Evolutionary conservation across 75 land plant genomes (phyloP).

Genomic region (Selaginella moellendorffii): DNA sequence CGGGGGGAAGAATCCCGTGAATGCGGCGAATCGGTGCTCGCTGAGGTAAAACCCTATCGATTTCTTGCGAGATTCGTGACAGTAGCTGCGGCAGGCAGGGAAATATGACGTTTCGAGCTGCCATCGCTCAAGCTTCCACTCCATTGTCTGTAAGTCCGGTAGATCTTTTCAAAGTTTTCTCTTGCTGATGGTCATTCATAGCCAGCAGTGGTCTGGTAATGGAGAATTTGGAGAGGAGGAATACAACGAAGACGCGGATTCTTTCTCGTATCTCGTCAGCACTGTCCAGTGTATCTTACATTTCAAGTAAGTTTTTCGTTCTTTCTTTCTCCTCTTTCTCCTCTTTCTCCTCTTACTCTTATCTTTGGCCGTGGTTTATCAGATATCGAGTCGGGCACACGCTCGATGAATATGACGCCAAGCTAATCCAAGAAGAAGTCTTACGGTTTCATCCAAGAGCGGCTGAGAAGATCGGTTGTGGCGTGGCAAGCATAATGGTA

Average conservation of each 20-base stretch:
- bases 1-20: no score
- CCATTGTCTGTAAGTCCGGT: no score
- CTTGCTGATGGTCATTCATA: no score
- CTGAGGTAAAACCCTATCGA: no score
- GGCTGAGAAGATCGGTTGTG: background rate
- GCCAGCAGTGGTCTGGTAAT: background rate
- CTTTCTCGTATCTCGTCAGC: background rate
- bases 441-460: background rate
- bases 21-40: no score
- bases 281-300: background rate
- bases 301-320: slow-evolving; percentile 1
- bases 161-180: no score
- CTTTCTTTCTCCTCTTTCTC: no score
- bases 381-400: background rate
- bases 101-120: no score
- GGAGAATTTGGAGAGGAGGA: background rate
- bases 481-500: background rate
- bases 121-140: no score
- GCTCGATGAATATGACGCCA: background rate
- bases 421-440: background rate
- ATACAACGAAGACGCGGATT: background rate
- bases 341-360: no score
- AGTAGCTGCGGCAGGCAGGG: no score
- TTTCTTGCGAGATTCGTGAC: no score
- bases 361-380: background rate